A percentile compares a stretch with the other conserved stretches of the same genome.
Conservation (phyloP, 2,329 filamentous ascomycete genomes). For the Phaeoacremonium minimum region DNA sequence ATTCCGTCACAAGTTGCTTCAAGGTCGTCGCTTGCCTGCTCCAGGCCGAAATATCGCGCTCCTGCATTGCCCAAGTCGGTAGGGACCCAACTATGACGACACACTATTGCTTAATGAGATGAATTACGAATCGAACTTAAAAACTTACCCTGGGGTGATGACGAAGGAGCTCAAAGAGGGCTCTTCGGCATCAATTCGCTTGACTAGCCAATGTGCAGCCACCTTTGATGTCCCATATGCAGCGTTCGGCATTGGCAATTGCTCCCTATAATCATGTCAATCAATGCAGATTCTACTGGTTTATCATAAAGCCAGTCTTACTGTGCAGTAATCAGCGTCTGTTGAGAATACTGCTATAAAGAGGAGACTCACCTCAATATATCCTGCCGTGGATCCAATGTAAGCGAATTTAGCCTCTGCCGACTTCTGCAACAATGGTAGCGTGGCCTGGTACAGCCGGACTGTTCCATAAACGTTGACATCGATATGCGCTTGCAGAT, state of each 20-base stretch:
- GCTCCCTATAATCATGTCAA: too few relatives aligned
- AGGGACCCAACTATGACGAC: constrained; percentile 9
- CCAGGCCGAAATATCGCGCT: constrained; percentile 2
- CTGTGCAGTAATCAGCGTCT: too few relatives aligned
- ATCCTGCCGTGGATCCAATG: constrained; percentile 26
- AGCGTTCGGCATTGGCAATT: constrained; percentile 18
- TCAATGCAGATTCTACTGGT: too few relatives aligned
- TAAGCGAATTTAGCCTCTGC: constrained; percentile 28
- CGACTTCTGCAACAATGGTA: constrained; percentile 28
- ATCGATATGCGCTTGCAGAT: constrained; percentile 30
- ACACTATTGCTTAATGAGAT: too few relatives aligned
- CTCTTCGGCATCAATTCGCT: constrained; percentile 24
- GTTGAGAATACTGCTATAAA: neutral
- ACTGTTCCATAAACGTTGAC: constrained; percentile 38
- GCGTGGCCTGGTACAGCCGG: constrained; percentile 37
- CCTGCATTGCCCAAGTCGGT: constrained; percentile 13
- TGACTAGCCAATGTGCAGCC: constrained; percentile 22
- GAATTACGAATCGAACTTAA: too few relatives aligned
- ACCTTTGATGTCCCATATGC: constrained; percentile 41
- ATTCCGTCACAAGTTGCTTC: constrained; percentile 1
- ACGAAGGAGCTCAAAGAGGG: constrained; percentile 24
- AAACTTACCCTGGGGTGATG: constrained; percentile 25
- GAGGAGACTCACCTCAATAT: constrained; percentile 10
- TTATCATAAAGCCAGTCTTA: too few relatives aligned
- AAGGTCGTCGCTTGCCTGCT: neutral